These are phyloP conservation scores for Amborella trichopoda DNA, from an alignment of 164 flowering plant genomes.

Conservation along the genomic window DNA sequence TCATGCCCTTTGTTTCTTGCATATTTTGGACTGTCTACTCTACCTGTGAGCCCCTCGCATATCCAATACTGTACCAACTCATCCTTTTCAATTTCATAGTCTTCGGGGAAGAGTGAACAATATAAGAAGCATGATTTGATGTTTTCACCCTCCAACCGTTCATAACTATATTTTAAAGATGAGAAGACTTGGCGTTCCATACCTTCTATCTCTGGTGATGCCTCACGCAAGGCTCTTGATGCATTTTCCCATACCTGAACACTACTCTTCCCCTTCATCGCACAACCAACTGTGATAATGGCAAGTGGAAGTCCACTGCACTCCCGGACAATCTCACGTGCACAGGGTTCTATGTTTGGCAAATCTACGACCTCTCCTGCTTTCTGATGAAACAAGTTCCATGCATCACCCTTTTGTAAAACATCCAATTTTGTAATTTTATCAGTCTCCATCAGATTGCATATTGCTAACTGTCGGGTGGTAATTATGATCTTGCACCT, in stretches of 20 bases:
- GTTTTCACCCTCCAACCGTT: background rate
- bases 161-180: conserved; percentile 9
- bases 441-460: conserved; percentile 1
- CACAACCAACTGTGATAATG: background rate
- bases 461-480: background rate
- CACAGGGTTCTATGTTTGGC: background rate
- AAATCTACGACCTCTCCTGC: background rate
- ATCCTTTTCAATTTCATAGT: background rate
- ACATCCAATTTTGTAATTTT: background rate
- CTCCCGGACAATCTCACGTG: background rate
- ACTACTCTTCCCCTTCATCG: background rate
- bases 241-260: conserved; percentile 5
- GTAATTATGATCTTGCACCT: conserved; percentile 3
- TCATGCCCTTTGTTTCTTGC: background rate
- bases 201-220: conserved; percentile 1
- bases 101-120: conserved; percentile 5
- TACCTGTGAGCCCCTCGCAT: background rate
- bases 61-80: background rate
- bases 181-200: conserved; percentile 3
- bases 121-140: conserved; percentile 4
- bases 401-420: background rate
- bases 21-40: background rate
- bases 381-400: background rate
- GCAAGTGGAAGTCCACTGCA: conserved; percentile 6
- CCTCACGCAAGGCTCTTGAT: background rate